A percentile compares a stretch with the other conserved stretches of the same genome.
phyloP scores from a whole-genome alignment of 2,329 filamentous ascomycete genomes.

The Pseudopyricularia cyperi region DNA sequence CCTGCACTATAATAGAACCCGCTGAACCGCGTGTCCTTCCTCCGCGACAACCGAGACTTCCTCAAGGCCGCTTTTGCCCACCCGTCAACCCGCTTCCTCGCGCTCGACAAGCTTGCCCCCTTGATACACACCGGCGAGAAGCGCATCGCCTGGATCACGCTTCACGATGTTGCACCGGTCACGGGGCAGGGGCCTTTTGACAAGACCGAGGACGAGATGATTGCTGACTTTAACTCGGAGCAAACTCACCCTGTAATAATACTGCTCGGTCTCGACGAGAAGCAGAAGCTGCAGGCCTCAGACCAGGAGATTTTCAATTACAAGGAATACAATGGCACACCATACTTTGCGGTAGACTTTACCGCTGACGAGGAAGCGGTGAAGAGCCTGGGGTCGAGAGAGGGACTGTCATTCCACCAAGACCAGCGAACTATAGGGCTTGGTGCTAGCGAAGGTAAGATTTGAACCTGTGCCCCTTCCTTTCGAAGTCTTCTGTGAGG shows the following conservation, averaged over 20 bases:
- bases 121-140: conserved; percentile 38
- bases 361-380: conserved; percentile 57
- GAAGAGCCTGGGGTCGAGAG: conserved; percentile 17
- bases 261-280: conserved; percentile 75
- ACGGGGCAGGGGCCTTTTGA: conserved; percentile 61
- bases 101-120: conserved; percentile 68
- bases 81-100: conserved; percentile 57
- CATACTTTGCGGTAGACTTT: conserved; percentile 84
- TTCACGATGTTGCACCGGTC: conserved; percentile 55
- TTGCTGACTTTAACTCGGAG: conserved; percentile 62
- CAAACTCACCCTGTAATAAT: conserved; percentile 57
- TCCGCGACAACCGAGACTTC: conserved; percentile 59
- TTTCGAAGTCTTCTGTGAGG: too few species aligned
- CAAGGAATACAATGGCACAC: conserved; percentile 62
- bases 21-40: conserved; percentile 68
- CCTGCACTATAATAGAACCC: conserved; percentile 20
- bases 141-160: conserved; percentile 54
- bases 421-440: conserved; percentile 34
- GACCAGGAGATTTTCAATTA: conserved; percentile 33
- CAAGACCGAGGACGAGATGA: conserved; percentile 56
- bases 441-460: conserved; percentile 31
- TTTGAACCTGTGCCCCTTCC: too few species aligned
- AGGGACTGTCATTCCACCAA: conserved; percentile 52
- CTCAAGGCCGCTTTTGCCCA: conserved; percentile 54
- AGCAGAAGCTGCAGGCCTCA: conserved; percentile 13